These are phyloP conservation scores for Trichoderma orchidacearum DNA, from an alignment of 495 filamentous ascomycete genomes.

Conservation along the genomic window DNA sequence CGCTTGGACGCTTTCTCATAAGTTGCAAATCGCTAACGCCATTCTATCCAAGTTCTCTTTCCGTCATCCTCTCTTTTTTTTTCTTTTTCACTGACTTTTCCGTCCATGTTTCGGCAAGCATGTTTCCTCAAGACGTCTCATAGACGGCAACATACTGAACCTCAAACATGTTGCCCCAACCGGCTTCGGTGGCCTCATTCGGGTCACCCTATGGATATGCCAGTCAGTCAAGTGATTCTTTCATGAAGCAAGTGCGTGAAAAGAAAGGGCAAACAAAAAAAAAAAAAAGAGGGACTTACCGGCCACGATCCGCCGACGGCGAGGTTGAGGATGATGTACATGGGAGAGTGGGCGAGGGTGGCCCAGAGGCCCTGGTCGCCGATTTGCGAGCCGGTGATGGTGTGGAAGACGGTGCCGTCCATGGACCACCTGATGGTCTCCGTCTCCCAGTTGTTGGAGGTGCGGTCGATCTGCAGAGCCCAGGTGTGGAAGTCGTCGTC, in stretches of 20 bases:
- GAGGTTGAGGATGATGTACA: conserved; percentile 35
- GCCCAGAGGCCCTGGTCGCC: conserved; percentile 28
- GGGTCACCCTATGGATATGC: conserved; percentile 4
- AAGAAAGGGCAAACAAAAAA: not conserved
- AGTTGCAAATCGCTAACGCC: no score
- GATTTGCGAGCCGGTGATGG: conserved; percentile 24
- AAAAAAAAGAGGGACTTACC: not conserved
- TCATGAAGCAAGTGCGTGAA: no score
- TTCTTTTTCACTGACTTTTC: not conserved
- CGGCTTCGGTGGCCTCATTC: conserved; percentile 19
- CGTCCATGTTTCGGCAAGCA: not conserved
- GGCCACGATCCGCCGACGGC: conserved; percentile 31
- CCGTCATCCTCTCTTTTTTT: not conserved
- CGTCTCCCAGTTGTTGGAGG: conserved; percentile 13
- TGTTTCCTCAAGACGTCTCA: conserved; percentile 6
- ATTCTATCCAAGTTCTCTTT: not conserved
- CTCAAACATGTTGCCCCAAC: conserved; percentile 38
- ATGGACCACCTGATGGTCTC: conserved; percentile 32
- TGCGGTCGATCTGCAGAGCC: not conserved
- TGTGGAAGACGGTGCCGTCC: conserved; percentile 25
- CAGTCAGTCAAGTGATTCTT: not conserved
- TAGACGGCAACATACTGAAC: conserved; percentile 33
- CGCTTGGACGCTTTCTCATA: not conserved
- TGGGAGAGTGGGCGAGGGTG: conserved; percentile 28
- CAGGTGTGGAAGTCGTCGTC: conserved; percentile 27